Conservation (phyloP, 2,329 filamentous ascomycete genomes). For the Beauveria rudraprayagi region DNA sequence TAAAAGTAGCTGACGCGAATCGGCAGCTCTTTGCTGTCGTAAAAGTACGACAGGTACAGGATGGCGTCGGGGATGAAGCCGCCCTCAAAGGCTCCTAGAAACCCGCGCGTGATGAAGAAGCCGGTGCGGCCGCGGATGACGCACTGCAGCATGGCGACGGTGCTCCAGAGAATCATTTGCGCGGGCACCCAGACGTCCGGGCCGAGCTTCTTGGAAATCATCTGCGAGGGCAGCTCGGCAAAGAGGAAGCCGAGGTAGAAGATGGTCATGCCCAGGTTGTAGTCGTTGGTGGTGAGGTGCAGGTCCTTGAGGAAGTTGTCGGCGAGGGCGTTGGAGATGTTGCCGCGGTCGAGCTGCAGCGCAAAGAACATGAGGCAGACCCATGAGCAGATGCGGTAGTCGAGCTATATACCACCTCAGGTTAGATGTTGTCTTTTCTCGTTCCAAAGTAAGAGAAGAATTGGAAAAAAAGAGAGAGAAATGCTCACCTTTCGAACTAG, state of each 20-base stretch:
- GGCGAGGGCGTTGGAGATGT: slow-evolving; percentile 33
- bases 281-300: slow-evolving; percentile 33
- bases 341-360: slow-evolving; percentile 38
- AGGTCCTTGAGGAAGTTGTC: slow-evolving; percentile 35
- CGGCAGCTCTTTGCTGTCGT: slow-evolving; percentile 32
- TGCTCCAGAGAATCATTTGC: slow-evolving; percentile 46
- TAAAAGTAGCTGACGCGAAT: slow-evolving; percentile 34
- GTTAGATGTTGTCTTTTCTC: neutral
- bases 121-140: slow-evolving; percentile 9
- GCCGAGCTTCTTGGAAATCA: slow-evolving; percentile 45
- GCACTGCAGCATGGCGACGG: slow-evolving; percentile 31
- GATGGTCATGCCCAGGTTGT: slow-evolving; percentile 41
- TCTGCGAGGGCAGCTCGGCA: slow-evolving; percentile 50
- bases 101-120: slow-evolving; percentile 19
- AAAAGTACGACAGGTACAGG: slow-evolving; percentile 37
- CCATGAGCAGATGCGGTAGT: slow-evolving; percentile 32
- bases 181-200: slow-evolving; percentile 44
- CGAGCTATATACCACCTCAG: slow-evolving; percentile 13
- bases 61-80: slow-evolving; percentile 34
- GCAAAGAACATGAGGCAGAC: slow-evolving; percentile 41
- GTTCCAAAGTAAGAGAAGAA: neutral
- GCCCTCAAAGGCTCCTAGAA: slow-evolving; percentile 29
- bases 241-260: slow-evolving; percentile 43
- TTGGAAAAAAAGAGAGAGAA: neutral
- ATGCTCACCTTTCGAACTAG: slow-evolving; percentile 5